phyloP scores from a whole-genome alignment of 2,329 filamentous ascomycete species.

The Pestalotiopsis sp. region DNA sequence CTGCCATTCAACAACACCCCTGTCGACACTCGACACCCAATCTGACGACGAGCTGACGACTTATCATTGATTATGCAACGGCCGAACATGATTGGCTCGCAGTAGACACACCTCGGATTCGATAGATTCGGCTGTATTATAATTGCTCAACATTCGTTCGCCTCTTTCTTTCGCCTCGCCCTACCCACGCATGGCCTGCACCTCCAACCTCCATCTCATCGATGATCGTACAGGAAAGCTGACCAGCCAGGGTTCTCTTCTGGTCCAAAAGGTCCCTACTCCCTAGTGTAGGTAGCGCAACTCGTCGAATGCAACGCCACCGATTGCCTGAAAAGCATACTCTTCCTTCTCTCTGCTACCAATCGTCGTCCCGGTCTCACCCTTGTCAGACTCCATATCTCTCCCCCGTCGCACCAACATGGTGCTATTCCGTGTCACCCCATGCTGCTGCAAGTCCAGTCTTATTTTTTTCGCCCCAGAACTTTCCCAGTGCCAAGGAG shows the following conservation, averaged over 20 bases:
- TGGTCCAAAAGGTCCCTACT: background rate
- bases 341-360: background rate
- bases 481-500: background rate
- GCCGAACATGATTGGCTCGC: background rate
- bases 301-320: background rate
- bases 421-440: background rate
- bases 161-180: background rate
- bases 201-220: background rate
- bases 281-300: background rate
- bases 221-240: background rate
- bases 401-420: background rate
- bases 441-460: background rate
- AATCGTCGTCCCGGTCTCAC: background rate
- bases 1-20: background rate
- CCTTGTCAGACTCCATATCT: background rate
- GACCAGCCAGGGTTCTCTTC: background rate
- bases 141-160: background rate
- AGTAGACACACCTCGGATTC: background rate
- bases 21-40: background rate
- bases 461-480: background rate
- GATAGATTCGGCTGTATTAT: background rate
- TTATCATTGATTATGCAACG: background rate
- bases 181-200: background rate
- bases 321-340: background rate
- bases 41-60: background rate